Evolutionary conservation across 2,329 filamentous ascomycete species (phyloP).

Genomic region (Myriosclerotinia scirpicola): DNA sequence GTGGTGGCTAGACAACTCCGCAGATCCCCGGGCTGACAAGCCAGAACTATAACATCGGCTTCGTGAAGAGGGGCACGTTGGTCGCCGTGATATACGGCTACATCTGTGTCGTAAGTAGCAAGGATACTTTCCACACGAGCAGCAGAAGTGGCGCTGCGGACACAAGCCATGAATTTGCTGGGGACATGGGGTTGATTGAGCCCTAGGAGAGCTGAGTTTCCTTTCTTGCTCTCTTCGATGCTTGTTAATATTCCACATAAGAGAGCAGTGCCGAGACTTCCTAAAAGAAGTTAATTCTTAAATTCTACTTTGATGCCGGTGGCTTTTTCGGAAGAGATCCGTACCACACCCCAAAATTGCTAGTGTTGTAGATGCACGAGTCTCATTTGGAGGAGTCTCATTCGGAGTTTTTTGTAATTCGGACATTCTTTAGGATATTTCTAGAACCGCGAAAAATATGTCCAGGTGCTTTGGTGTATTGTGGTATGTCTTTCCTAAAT

Average conservation of each 20-base stretch:
- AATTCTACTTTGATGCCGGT: not conserved
- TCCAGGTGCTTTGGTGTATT: not conserved
- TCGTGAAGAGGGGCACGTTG: constrained; percentile 66
- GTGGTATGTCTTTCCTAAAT: constrained; percentile 10
- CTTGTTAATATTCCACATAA: constrained; percentile 18
- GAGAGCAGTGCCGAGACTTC: constrained; percentile 21
- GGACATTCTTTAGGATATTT: not conserved
- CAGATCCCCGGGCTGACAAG: constrained; percentile 77
- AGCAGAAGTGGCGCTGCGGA: constrained; percentile 56
- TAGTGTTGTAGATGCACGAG: constrained; percentile 7
- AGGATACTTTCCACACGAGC: constrained; percentile 60
- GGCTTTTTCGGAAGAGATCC: not conserved
- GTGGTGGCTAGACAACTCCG: constrained; percentile 52
- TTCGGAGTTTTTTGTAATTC: not conserved
- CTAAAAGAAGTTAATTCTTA: constrained; percentile 9
- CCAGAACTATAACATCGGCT: constrained; percentile 65
- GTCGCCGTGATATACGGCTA: constrained; percentile 69
- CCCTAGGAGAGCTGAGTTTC: not conserved
- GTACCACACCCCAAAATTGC: constrained; percentile 23
- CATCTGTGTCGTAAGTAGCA: constrained; percentile 64
- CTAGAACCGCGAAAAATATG: not conserved
- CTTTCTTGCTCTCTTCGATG: constrained; percentile 20
- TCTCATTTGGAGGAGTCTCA: not conserved
- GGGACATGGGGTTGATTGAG: not conserved
- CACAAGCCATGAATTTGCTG: constrained; percentile 21